Percentiles rank a stretch among this genome's conserved stretches.
Evolutionary conservation across 805 yeast species (phyloP).

Genomic region (Starmera quercuum): DNA sequence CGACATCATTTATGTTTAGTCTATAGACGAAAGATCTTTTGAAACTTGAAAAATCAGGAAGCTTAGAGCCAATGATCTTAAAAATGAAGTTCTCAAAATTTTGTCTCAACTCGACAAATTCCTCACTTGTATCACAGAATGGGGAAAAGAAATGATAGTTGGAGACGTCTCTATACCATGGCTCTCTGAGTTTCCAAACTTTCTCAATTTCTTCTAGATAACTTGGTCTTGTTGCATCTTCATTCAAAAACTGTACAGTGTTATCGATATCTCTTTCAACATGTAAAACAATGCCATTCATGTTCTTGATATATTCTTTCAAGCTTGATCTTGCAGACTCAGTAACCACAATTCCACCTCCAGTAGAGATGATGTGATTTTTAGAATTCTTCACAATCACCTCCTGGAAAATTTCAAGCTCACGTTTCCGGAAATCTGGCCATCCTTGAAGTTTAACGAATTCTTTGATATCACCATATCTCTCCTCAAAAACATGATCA

Average conservation of each 20-base stretch:
- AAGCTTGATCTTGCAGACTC: slow-evolving; percentile 57
- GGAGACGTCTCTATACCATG: slow-evolving; percentile 74
- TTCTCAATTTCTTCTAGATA: slow-evolving; percentile 69
- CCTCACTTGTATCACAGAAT: slow-evolving; percentile 49
- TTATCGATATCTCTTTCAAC: slow-evolving; percentile 82
- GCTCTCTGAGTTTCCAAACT: slow-evolving; percentile 80
- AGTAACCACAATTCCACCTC: slow-evolving; percentile 92
- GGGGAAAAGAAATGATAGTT: slow-evolving; percentile 72
- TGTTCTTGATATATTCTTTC: slow-evolving; percentile 37
- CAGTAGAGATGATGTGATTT: slow-evolving; percentile 68
- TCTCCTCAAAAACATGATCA: slow-evolving; percentile 62
- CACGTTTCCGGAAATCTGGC: slow-evolving; percentile 77
- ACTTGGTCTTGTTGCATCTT: slow-evolving; percentile 85
- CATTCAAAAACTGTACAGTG: slow-evolving; percentile 64
- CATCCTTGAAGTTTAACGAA: slow-evolving; percentile 66
- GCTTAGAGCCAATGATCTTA: slow-evolving; percentile 50
- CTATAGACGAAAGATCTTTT: slow-evolving; percentile 63
- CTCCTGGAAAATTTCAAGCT: slow-evolving; percentile 47
- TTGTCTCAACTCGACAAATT: slow-evolving; percentile 47
- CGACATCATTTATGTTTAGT: slow-evolving; percentile 59
- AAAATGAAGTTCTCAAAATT: slow-evolving; percentile 53
- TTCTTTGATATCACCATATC: slow-evolving; percentile 43
- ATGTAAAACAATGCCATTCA: slow-evolving; percentile 79
- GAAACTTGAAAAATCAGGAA: slow-evolving; percentile 22
- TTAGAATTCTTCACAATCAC: slow-evolving; percentile 24